These are phyloP conservation scores for Teunomyces tritomae DNA, from an alignment of 805 yeast species.

Conservation along the genomic window DNA sequence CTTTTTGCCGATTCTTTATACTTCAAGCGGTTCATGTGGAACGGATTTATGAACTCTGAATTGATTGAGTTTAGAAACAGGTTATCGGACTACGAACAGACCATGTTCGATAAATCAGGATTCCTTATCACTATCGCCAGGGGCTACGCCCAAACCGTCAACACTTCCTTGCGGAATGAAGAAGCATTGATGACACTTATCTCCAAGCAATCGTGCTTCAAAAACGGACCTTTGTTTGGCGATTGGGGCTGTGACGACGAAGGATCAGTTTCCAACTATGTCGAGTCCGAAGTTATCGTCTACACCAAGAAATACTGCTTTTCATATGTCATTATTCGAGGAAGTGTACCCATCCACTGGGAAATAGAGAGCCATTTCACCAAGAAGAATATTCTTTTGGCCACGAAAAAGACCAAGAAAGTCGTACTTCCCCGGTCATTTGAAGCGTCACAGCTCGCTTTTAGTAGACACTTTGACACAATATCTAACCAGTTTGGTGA, in stretches of 20 bases:
- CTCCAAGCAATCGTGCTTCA: slow-evolving; percentile 49
- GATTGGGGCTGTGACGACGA: slow-evolving; percentile 59
- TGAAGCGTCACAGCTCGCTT: slow-evolving; percentile 54
- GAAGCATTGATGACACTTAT: slow-evolving; percentile 47
- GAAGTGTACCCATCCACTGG: slow-evolving; percentile 58
- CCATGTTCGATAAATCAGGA: slow-evolving; percentile 43
- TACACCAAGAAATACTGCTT: slow-evolving; percentile 41
- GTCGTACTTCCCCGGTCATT: slow-evolving; percentile 48
- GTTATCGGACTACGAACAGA: slow-evolving; percentile 38
- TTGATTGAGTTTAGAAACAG: slow-evolving; percentile 46
- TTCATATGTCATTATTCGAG: slow-evolving; percentile 46
- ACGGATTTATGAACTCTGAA: slow-evolving; percentile 44
- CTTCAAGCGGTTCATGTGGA: slow-evolving; percentile 51
- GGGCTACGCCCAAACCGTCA: slow-evolving; percentile 50
- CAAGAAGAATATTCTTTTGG: slow-evolving; percentile 28
- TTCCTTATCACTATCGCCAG: slow-evolving; percentile 48
- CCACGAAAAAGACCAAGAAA: slow-evolving; percentile 33
- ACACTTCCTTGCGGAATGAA: slow-evolving; percentile 29
- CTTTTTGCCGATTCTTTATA: slow-evolving; percentile 38
- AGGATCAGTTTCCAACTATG: slow-evolving; percentile 50
- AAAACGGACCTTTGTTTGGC: slow-evolving; percentile 51
- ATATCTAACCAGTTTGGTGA: slow-evolving; percentile 48
- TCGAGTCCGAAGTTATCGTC: slow-evolving; percentile 50
- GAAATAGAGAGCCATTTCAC: slow-evolving; percentile 44
- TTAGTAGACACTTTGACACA: slow-evolving; percentile 47